Percentiles rank a stretch among this genome's conserved stretches.
phyloP scores from a whole-genome alignment of 192 early-diverging fungal species.

The Backusella liffmaniae region DNA sequence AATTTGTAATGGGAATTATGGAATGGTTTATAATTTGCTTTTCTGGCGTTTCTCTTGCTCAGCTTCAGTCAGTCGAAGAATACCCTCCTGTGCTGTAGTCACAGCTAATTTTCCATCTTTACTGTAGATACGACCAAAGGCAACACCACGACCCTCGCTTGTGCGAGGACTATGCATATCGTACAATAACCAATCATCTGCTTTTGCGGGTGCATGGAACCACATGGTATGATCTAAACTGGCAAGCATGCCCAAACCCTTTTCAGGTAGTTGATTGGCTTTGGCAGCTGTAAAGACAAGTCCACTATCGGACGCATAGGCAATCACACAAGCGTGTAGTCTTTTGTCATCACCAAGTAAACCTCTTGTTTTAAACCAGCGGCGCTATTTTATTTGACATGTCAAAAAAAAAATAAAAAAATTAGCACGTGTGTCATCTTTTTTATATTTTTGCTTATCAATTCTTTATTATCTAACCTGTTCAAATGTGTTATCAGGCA shows the following conservation, averaged over 20 bases:
- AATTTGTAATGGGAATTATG: not conserved
- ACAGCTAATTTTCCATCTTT: slow-evolving; percentile 76
- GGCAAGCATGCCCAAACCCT: slow-evolving; percentile 52
- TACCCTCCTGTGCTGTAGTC: slow-evolving; percentile 84
- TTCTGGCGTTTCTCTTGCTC: not conserved
- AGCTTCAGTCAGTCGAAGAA: slow-evolving; percentile 47
- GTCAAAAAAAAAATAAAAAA: not conserved
- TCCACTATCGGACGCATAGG: slow-evolving; percentile 55
- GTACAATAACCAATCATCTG: slow-evolving; percentile 87
- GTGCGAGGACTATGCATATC: slow-evolving; percentile 74
- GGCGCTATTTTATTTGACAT: slow-evolving; percentile 5
- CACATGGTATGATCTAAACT: slow-evolving; percentile 75
- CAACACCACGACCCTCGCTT: slow-evolving; percentile 69
- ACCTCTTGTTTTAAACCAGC: slow-evolving; percentile 67
- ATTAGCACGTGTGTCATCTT: not conserved
- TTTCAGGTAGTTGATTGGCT: slow-evolving; percentile 9
- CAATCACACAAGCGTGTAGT: slow-evolving; percentile 55
- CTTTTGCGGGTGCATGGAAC: slow-evolving; percentile 84
- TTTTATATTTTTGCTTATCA: not conserved
- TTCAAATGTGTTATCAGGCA: not conserved
- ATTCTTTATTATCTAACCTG: not conserved
- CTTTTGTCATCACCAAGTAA: slow-evolving; percentile 54
- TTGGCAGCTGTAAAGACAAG: slow-evolving; percentile 44
- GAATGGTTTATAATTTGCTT: not conserved
- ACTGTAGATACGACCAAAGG: slow-evolving; percentile 74